Evolutionary conservation across 1,284 basidiomycete genomes (phyloP), one percentile per base, ranked within the genome.

Genomic region (Apiotrichum laibachii): DNA sequence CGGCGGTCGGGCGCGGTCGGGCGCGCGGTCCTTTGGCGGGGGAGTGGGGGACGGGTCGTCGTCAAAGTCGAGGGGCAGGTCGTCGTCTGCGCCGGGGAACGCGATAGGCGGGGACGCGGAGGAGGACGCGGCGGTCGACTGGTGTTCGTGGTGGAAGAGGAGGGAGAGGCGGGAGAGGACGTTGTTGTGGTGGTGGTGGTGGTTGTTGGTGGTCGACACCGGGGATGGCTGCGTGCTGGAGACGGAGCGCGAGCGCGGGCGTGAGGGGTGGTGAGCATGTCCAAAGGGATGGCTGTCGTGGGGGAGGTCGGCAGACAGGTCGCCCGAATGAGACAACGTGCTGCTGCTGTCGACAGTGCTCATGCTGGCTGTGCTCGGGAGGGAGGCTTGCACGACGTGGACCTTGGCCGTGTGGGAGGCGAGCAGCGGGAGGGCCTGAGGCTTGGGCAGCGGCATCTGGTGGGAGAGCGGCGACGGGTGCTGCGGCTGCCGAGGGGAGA

Each of bases 151-250:
- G 42, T 53, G 61, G 57, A 65, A 65, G 15, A 67, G 60, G 15
- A 61, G 59, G 43, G 57, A 57, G 2, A 67, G 61, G n/a, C 66
- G 56, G 15, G 59, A 60, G 5, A 34, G 21, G 12, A 50, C 49
- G 21, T 9, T 50, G 10, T 16, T 2, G 40, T 42, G 40, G 16
- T 9, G 16, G 42, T 19, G 42, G n/a, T 19, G 42, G 42, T 43
- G 42, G 18, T n/a, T 16, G 42, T 43, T 31, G 26, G 26, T 31
- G 26, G 26, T 31, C 26, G 4, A 31, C 7, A 4, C 26, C 26
- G 26, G 26, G 4, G 26, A 31, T 7, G 26, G 26, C 26, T 31
- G 26, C 7, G 26, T 43, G 42, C 19, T 43, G 3, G 42, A n/a
- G 9, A n/a, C 1, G 42, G 37, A 37, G 37, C 2, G 37, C 12